A percentile compares a stretch with the other conserved stretches of the same genome.
These are phyloP conservation scores for Eucalyptus tenuipes DNA, from an alignment of 345 rosid species.

Conservation along the genomic window DNA sequence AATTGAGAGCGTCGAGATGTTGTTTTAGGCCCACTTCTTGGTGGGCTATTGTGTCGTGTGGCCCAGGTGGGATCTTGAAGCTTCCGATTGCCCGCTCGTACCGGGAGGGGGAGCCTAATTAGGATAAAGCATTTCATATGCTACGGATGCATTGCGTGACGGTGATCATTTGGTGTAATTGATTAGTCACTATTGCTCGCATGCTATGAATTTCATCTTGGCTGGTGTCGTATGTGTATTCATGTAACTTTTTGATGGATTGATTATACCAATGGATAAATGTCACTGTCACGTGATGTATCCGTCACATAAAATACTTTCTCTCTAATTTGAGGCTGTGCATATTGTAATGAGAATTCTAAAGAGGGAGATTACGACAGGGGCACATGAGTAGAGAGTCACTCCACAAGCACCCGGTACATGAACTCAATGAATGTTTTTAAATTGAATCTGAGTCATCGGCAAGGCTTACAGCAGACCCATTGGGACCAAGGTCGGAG, in stretches of 20 bases:
- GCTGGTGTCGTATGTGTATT: background rate
- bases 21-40: background rate
- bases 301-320: background rate
- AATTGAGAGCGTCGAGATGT: background rate
- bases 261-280: fast-evolving
- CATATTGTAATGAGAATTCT: background rate
- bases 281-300: background rate
- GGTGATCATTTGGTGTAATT: background rate
- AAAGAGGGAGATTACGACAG: background rate
- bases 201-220: background rate
- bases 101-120: background rate
- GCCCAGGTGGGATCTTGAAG: background rate
- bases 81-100: background rate
- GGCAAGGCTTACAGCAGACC: background rate
- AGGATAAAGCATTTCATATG: background rate
- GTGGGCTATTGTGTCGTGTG: background rate
- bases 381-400: background rate
- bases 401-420: background rate
- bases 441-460: fast-evolving
- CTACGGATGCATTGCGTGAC: background rate
- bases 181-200: background rate
- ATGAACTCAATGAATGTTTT: background rate
- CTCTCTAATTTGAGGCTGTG: fast-evolving
- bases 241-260: background rate
- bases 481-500: background rate